Percentiles rank a stretch among this genome's conserved stretches.
Conservation (phyloP, 345 rosid genomes). For the Ceriops zippeliana region DNA sequence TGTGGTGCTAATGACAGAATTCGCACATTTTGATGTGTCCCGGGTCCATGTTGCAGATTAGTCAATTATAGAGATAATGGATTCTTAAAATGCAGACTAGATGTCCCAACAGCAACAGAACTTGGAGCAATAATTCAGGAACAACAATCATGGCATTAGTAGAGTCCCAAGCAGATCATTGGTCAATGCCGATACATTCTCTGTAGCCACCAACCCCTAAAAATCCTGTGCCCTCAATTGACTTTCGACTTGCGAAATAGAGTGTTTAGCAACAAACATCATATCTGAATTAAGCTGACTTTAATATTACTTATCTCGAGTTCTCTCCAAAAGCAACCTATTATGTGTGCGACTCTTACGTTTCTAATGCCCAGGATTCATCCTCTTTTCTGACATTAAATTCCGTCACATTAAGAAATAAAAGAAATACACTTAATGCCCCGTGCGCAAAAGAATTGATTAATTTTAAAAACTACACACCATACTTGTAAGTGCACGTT, state of each 20-base stretch:
- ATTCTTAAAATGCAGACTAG: neutral
- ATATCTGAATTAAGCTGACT: no score
- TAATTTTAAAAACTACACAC: no score
- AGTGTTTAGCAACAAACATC: no score
- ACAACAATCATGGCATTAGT: slow-evolving; percentile 1
- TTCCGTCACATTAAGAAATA: no score
- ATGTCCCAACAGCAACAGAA: neutral
- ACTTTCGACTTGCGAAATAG: neutral
- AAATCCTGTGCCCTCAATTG: neutral
- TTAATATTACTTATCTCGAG: no score
- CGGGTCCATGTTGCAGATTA: slow-evolving; percentile 6
- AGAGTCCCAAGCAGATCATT: slow-evolving; percentile 6
- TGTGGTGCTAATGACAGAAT: slow-evolving; percentile 5
- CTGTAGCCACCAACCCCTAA: slow-evolving; percentile 16
- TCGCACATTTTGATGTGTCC: neutral
- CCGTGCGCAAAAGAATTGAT: no score
- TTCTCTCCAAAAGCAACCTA: no score
- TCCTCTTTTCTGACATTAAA: no score
- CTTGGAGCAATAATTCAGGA: neutral
- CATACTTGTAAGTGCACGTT: no score
- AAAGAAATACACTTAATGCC: no score
- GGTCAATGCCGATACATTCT: slow-evolving; percentile 2
- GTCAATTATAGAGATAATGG: slow-evolving; percentile 16
- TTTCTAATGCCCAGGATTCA: no score
- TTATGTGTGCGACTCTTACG: no score